Base-by-base conservation (phyloP, 2,329 filamentous ascomycete genomes). In the Fusarium tanahbumbuense region DNA sequence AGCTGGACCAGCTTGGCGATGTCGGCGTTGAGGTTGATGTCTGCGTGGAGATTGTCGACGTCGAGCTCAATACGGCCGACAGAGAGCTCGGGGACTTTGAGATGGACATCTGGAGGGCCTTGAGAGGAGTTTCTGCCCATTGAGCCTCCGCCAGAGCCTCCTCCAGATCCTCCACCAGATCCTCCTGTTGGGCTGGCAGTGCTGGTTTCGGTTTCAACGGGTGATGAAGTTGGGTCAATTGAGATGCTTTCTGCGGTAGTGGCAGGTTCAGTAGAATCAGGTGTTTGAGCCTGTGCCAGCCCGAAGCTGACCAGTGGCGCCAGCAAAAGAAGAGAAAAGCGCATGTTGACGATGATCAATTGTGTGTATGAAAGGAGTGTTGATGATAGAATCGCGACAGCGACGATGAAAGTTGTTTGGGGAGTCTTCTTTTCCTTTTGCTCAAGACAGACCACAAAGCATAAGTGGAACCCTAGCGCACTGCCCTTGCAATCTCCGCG, bases 21-120 rank as follows among this genome's bases (percentile, higher is more conserved):
- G 8, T 67, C 56, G 3, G 64, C 64, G 8, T 67, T 67, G 18
- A 67, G 63, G 12, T 67, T 67, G 56, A 67, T 67, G 16, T 67
- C 64, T 25, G 63, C 64, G 18, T 67, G 64, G 1, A 67, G 46
- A 18, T 67, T 67, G 32, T 67, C 64, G 41, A 67, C 64, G 5
- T 67, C 56, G 8, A 67, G 41, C 56, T 67, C 64, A 41, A 67
- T 67, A 16, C 64, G 64, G 2, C 64, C 64, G 5, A 67, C 64
- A 9, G 64, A 67, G 8, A 67, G 64, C 12, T 67, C 56, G 1
- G 64, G 64, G 2, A 67, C 64, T 22, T 52, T 67, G 15, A 67
- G 64, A 20, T 67, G 63, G 22, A 67, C 63, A 40, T 67, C 64
- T 18, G 64, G 63, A 41, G 64, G 64, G 22, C 64, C 64, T 25